These are phyloP conservation scores for Leucosporidium yakuticum DNA, from an alignment of 768 basidiomycete genomes.

Conservation along the genomic window DNA sequence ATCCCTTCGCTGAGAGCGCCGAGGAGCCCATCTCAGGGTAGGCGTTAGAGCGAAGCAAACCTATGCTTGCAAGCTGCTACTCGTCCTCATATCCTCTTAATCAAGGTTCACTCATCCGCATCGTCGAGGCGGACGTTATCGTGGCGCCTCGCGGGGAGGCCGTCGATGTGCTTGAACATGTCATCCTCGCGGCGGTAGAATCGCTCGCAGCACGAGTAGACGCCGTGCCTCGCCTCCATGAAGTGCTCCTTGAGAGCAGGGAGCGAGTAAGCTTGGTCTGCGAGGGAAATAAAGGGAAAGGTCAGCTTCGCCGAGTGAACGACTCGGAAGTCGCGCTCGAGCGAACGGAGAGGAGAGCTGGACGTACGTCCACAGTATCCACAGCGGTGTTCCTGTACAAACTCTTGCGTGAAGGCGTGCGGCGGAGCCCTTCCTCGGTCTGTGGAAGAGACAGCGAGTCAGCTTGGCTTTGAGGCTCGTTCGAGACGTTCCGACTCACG, in stretches of 20 bases:
- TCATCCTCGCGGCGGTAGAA: slow-evolving; percentile 9
- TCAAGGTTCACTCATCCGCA: too few species aligned
- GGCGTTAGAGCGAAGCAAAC: too few species aligned
- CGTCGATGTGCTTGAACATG: slow-evolving; percentile 6
- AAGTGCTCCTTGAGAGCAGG: slow-evolving; percentile 6
- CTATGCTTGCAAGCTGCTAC: too few species aligned
- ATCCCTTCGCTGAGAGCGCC: too few species aligned
- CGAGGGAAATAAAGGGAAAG: neutral
- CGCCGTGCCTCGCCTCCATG: neutral
- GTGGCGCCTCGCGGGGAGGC: too few species aligned
- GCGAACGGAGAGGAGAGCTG: too few species aligned
- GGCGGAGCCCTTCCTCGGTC: neutral
- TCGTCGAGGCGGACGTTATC: too few species aligned
- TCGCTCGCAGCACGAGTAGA: slow-evolving; percentile 8
- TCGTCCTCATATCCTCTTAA: too few species aligned
- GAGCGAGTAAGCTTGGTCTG: neutral
- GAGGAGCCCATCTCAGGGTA: too few species aligned
- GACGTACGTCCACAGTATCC: slow-evolving; percentile 4
- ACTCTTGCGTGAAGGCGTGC: slow-evolving; percentile 7
- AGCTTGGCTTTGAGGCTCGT: neutral
- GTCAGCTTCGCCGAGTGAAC: neutral
- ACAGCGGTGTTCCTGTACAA: neutral
- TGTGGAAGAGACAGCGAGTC: neutral
- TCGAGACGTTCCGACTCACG: neutral
- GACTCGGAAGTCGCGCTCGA: neutral